Evolutionary conservation across 805 yeast genomes (phyloP).

Genomic region (Kazachstania bromeliacearum): DNA sequence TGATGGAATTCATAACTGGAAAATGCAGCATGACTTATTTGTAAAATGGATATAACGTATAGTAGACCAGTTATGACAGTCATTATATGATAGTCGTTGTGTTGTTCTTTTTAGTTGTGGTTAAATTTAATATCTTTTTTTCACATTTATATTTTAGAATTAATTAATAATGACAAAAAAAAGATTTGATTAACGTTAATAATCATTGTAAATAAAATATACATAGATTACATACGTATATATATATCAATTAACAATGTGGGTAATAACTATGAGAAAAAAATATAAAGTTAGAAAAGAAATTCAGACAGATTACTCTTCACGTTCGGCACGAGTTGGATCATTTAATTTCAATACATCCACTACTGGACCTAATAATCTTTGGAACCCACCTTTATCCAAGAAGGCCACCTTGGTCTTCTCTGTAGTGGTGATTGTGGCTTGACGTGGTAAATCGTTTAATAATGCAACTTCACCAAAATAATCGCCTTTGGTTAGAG

Average conservation of each 20-base stretch:
- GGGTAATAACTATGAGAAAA: not conserved
- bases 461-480: conserved; percentile 94
- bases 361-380: conserved; percentile 90
- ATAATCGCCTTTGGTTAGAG: conserved; percentile 73
- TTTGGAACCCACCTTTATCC: conserved; percentile 86
- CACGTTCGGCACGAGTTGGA: conserved; percentile 42
- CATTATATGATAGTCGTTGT: conserved; percentile 7
- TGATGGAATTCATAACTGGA: conserved; percentile 29
- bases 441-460: conserved; percentile 88
- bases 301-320: not conserved
- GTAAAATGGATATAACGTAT: conserved; percentile 10
- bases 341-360: conserved; percentile 79
- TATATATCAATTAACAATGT: too few relatives aligned
- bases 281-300: not conserved
- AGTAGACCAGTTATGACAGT: conserved; percentile 10
- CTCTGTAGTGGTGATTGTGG: conserved; percentile 73
- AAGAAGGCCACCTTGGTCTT: conserved; percentile 82
- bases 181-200: too few relatives aligned
- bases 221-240: too few relatives aligned
- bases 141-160: too few relatives aligned
- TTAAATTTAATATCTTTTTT: too few relatives aligned
- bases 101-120: too few relatives aligned
- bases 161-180: too few relatives aligned
- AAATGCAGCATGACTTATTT: conserved; percentile 25
- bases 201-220: too few relatives aligned